Evolutionary conservation across 208 protist species (phyloP), one percentile per base, ranked within the genome.

Genomic region (Leishmania mexicana): DNA sequence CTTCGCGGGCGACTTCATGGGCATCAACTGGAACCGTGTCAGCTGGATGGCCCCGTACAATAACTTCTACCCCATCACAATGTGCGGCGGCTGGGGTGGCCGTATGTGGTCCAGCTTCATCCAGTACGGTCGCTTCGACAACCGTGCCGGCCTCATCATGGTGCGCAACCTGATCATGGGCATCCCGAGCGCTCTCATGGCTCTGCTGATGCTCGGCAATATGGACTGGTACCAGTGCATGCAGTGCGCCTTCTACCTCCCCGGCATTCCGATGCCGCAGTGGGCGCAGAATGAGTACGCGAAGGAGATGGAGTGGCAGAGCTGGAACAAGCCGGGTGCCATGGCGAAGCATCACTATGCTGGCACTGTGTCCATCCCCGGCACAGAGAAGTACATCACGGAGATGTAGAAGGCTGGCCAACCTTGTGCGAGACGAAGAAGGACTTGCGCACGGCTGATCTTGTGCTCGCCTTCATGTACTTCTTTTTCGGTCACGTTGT

Each of bases 1-100:
- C 40, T 90, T 96, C 60, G 91, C 93, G 19, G 91, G 93, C 21
- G 93, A 96, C 83, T 96, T 96, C 78, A 81, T 96, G 73, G 93
- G 93, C 54, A 85, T 96, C 79, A 96, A 96, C 89, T 96, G 93
- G 93, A 95, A 92, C 87, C 90, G 90, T 53, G 88, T 96, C 65
- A 92, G 88, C 57, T 96, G 93, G 93, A 96, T 96, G 93, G 93
- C 93, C 8, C 93, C 93, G 77, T 96, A 96, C 89, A 95, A 88
- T 83, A 96, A 96, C 90, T 95, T 96, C 81, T 96, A 96, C 86
- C 93, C 93, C 75, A 92, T 95, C 86, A 96, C 93, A 45, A 93
- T 95, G 84, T 93, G 88, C 87, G 93, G 90, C 75, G 93, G 93
- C 74, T 91, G 91, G 86, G 90, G 91, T 75, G 93, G 93, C 40